phyloP scores from a whole-genome alignment of 257 asterid genomes.

The Salvia hispanica region DNA sequence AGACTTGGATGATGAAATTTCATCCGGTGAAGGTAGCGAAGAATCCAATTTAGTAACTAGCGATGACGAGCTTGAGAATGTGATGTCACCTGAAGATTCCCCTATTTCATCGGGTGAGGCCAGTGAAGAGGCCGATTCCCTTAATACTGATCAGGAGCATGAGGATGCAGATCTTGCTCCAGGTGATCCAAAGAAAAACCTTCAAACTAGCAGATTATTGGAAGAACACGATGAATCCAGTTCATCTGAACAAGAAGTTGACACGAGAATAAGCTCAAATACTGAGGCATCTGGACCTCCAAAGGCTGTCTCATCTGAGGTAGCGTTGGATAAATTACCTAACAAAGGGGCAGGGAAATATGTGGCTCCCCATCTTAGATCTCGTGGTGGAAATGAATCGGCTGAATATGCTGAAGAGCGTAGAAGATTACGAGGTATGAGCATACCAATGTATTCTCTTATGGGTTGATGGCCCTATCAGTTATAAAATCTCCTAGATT shows the following conservation, averaged over 20 bases:
- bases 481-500: constrained; percentile 25
- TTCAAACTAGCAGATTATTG: constrained; percentile 18
- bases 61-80: constrained; percentile 41
- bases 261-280: constrained; percentile 21
- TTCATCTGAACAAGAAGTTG: constrained; percentile 35
- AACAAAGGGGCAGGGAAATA: constrained; percentile 47
- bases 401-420: constrained; percentile 71
- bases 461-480: constrained; percentile 18
- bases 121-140: constrained; percentile 38
- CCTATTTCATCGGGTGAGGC: constrained; percentile 28
- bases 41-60: constrained; percentile 40
- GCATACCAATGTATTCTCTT: constrained; percentile 17
- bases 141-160: constrained; percentile 37
- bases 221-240: constrained; percentile 21
- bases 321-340: constrained; percentile 28
- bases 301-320: constrained; percentile 32
- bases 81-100: constrained; percentile 36
- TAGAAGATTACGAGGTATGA: constrained; percentile 66
- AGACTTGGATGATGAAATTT: constrained; percentile 40
- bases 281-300: constrained; percentile 33
- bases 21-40: constrained; percentile 32
- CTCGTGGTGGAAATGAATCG: constrained; percentile 55
- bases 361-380: constrained; percentile 75
- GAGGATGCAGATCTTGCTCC: constrained; percentile 10
- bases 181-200: constrained; percentile 23